Percentiles rank a stretch among this genome's conserved stretches.
Evolutionary conservation across 495 filamentous ascomycete species (phyloP).

Genomic region (Tuber umbilicatum): DNA sequence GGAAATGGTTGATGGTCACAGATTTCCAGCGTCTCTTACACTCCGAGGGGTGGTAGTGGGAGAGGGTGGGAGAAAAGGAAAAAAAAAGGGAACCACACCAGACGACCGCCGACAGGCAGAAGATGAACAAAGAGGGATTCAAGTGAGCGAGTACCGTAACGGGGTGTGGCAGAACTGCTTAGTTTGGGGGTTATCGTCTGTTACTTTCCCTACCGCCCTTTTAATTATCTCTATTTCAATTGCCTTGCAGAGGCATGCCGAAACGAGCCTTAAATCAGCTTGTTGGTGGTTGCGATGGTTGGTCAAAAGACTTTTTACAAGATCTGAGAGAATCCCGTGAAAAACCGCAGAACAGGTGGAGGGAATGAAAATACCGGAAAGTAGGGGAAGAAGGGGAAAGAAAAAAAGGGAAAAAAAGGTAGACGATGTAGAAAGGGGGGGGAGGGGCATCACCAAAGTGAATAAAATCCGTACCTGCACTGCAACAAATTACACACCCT

Average conservation of each 20-base stretch:
- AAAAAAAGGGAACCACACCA: background rate
- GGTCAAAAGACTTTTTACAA: background rate
- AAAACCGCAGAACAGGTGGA: background rate
- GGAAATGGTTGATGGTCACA: background rate
- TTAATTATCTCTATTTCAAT: background rate
- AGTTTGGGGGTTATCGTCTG: background rate
- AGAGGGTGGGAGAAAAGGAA: background rate
- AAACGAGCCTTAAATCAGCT: constrained; percentile 2
- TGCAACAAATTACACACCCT: background rate
- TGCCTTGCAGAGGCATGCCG: background rate
- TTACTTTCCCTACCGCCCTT: background rate
- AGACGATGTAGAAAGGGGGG: background rate
- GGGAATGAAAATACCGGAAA: background rate
- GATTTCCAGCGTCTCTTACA: background rate
- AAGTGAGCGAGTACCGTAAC: constrained; percentile 3
- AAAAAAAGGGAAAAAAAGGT: background rate
- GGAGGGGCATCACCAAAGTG: background rate
- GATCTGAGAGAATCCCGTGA: background rate
- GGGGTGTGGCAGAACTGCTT: background rate
- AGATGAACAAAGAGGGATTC: background rate
- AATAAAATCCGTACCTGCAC: background rate
- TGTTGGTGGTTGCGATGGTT: background rate
- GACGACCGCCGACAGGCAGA: background rate
- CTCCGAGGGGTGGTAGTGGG: background rate
- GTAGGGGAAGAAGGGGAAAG: background rate